phyloP scores from a whole-genome alignment of 192 early-diverging fungal genomes.

The Coemansia guatemalensis region DNA sequence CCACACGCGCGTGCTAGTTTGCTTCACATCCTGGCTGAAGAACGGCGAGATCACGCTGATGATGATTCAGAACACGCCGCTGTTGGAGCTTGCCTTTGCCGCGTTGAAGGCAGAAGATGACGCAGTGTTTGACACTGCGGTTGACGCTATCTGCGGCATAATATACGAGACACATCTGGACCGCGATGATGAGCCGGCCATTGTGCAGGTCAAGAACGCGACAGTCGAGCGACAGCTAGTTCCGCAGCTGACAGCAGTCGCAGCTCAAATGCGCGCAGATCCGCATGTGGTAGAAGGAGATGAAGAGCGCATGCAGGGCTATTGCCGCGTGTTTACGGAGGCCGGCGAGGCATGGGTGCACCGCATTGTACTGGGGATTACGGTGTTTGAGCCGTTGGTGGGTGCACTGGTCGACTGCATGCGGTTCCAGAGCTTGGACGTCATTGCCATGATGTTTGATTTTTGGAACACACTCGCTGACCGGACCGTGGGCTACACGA shows the following conservation, averaged over 20 bases:
- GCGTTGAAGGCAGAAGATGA: slow-evolving; percentile 61
- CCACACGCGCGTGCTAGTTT: slow-evolving; percentile 65
- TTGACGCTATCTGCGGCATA: slow-evolving; percentile 82
- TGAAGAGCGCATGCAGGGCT: slow-evolving; percentile 74
- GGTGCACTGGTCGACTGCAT: slow-evolving; percentile 83
- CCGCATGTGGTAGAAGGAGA: slow-evolving; percentile 66
- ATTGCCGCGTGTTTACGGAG: slow-evolving; percentile 85
- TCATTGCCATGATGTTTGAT: slow-evolving; percentile 85
- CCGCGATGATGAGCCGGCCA: slow-evolving; percentile 49
- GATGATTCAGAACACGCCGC: slow-evolving; percentile 61
- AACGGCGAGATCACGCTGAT: slow-evolving; percentile 73
- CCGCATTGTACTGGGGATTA: slow-evolving; percentile 67
- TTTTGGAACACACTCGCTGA: slow-evolving; percentile 87
- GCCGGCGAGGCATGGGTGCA: slow-evolving; percentile 86
- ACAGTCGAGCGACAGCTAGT: slow-evolving; percentile 61
- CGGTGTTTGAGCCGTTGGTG: slow-evolving; percentile 72
- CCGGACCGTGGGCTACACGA: slow-evolving; percentile 50
- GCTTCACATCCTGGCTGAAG: slow-evolving; percentile 83
- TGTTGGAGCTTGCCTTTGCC: slow-evolving; percentile 72
- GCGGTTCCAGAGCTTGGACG: slow-evolving; percentile 75
- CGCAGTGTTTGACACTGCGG: slow-evolving; percentile 75
- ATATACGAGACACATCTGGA: slow-evolving; percentile 64
- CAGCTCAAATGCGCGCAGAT: slow-evolving; percentile 36
- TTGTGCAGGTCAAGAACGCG: slow-evolving; percentile 58
- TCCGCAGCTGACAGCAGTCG: slow-evolving; percentile 49